phyloP scores from a whole-genome alignment of 768 basidiomycete species.

The Suillus decipiens region DNA sequence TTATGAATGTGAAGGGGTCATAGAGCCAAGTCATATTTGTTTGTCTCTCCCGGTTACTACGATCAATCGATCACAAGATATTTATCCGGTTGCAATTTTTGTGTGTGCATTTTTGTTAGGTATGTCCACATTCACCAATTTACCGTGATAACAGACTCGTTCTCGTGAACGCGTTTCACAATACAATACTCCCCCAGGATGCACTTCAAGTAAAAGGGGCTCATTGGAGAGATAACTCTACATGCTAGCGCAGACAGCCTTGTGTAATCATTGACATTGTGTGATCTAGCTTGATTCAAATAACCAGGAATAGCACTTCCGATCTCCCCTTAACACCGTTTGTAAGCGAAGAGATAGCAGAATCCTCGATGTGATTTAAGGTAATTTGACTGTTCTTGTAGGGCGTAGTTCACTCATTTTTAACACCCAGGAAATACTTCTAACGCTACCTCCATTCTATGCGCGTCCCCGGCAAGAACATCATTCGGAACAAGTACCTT shows the following conservation, averaged over 20 bases:
- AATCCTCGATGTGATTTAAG: neutral
- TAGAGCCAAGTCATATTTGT: neutral
- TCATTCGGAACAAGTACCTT: constrained; percentile 1
- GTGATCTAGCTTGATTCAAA: neutral
- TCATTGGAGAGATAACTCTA: neutral
- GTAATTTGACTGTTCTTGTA: neutral
- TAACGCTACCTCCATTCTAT: constrained; percentile 1
- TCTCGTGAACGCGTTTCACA: neutral
- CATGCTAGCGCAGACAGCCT: neutral
- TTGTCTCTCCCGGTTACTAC: no score
- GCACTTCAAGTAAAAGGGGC: neutral
- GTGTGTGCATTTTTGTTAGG: neutral
- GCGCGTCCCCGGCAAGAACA: neutral
- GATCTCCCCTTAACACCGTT: neutral
- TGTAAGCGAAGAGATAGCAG: constrained; percentile 1
- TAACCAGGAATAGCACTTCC: neutral
- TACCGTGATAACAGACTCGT: neutral
- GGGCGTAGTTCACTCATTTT: neutral
- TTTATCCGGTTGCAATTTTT: neutral
- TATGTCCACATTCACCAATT: neutral
- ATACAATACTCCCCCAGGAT: neutral
- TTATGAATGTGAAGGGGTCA: neutral
- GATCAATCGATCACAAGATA: neutral
- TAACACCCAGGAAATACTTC: neutral
- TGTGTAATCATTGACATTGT: neutral